phyloP scores from a whole-genome alignment of 1,284 basidiomycete genomes.

The Trichosporon ovoides region DNA sequence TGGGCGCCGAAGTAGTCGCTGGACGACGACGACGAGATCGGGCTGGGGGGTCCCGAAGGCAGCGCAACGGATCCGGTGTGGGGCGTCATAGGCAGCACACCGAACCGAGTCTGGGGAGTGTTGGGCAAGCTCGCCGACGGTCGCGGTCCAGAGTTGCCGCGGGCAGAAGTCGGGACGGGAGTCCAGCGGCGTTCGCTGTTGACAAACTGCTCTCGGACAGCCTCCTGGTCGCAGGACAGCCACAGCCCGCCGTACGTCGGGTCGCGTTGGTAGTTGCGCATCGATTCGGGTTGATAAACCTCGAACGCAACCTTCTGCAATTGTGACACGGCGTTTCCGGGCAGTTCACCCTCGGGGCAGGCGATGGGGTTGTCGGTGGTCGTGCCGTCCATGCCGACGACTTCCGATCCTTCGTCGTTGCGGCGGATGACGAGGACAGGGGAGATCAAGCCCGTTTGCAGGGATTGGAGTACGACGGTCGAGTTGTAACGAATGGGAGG shows the following conservation, averaged over 20 bases:
- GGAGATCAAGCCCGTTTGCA: conserved; percentile 87
- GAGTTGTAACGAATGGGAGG: conserved; percentile 88
- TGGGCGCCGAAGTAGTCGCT: conserved; percentile 42
- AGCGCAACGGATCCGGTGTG: conserved; percentile 29
- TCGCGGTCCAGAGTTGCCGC: conserved; percentile 14
- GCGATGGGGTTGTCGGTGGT: conserved; percentile 26
- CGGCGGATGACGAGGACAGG: conserved; percentile 89
- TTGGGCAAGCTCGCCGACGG: conserved; percentile 32
- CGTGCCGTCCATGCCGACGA: conserved; percentile 66
- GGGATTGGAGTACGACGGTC: conserved; percentile 87
- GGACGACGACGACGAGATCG: conserved; percentile 31
- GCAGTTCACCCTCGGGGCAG: conserved; percentile 74
- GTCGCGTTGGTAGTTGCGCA: conserved; percentile 20
- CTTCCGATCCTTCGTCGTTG: conserved; percentile 83
- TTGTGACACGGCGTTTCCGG: conserved; percentile 90
- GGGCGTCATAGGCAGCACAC: conserved; percentile 47
- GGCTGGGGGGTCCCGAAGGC: conserved; percentile 41
- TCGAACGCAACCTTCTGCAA: conserved; percentile 89
- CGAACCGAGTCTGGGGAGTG: conserved; percentile 37
- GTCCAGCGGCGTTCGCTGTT: conserved; percentile 34
- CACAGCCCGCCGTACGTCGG: conserved; percentile 34
- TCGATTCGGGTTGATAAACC: conserved; percentile 60
- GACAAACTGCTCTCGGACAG: conserved; percentile 30
- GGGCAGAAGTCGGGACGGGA: conserved; percentile 16
- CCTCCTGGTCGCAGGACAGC: conserved; percentile 42